A percentile compares a stretch with the other conserved stretches of the same genome.
Conservation (phyloP, 1,139 yeast species). For the Candida freyschussii region DNA sequence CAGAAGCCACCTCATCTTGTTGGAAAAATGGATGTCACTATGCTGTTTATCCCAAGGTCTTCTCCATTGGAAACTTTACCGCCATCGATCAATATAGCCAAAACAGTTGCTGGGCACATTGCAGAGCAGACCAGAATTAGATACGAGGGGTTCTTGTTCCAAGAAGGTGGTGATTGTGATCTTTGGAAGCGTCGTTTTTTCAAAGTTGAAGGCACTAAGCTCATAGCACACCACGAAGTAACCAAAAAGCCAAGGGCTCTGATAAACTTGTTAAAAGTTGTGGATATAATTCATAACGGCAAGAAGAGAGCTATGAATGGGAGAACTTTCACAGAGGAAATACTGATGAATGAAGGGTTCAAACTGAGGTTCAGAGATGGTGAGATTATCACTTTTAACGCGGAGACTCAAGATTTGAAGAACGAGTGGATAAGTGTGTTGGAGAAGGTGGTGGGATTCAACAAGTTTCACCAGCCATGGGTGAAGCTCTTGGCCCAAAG, state of each 20-base stretch:
- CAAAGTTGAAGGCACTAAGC: conserved; percentile 53
- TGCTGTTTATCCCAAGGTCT: conserved; percentile 65
- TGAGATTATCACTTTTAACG: conserved; percentile 65
- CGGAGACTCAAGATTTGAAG: conserved; percentile 54
- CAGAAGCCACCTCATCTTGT: conserved; percentile 54
- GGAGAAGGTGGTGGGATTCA: conserved; percentile 49
- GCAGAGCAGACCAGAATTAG: conserved; percentile 34
- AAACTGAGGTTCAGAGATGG: conserved; percentile 61
- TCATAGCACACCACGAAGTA: conserved; percentile 62
- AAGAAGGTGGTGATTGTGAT: conserved; percentile 76
- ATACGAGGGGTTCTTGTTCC: conserved; percentile 62
- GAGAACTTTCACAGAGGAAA: conserved; percentile 61
- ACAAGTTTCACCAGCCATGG: conserved; percentile 65
- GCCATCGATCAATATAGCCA: conserved; percentile 56
- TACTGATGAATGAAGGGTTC: conserved; percentile 59
- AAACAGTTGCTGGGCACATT: conserved; percentile 46
- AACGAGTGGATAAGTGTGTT: conserved; percentile 50
- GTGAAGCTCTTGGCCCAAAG: conserved; percentile 34
- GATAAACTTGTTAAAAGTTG: conserved; percentile 59
- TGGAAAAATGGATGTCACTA: conserved; percentile 64
- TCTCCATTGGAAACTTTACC: conserved; percentile 58
- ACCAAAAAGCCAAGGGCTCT: conserved; percentile 60
- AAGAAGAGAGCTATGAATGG: conserved; percentile 25
- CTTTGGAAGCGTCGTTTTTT: conserved; percentile 59
- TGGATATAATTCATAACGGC: conserved; percentile 49